Evolutionary conservation across 805 yeast genomes (phyloP), one percentile per base, ranked within the genome.

Genomic region (Nakazawaea molendinolei): DNA sequence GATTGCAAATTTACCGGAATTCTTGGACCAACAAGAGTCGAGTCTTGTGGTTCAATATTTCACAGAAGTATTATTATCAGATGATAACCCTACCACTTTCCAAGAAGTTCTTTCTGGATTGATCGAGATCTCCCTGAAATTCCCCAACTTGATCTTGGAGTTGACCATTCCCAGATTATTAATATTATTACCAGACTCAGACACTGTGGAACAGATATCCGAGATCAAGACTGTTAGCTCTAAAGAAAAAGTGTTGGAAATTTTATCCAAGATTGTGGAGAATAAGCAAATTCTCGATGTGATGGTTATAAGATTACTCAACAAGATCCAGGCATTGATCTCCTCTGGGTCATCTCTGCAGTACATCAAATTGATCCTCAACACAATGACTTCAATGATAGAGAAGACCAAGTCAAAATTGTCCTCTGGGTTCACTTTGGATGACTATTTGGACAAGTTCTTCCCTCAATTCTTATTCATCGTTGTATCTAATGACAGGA

Each of bases 41-140:
- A 70, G 75, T 20, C 57, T 84, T 35, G 61, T 84, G 5, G 72
- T 80, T 23, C 84, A 75, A 44, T 75, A 79, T 46, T 60, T 86
- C 24, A 75, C 74, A 4, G 87, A 79, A 28, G 69, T 76, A 10
- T 61, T 84, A 6, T 52, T 79, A n/a, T 56, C 57, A 4, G 76
- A 68, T 43, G 63, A 57, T 9, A 69, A 73, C 28, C 72, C 71
- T 26, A 63, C 71, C 17, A 67, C 84, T 1, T 65, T 71, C 26
- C 59, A 58, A 13, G 76, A 76, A 10, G 66, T 79, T 10, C 51
- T 81, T 17, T 67, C 60, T 8, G 78, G 86, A 0, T 55, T 87
- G 33, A 65, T 69, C 5, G 57, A 56, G 9, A 47, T 79, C 2
- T 66, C 74, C n/a, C 48, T 55, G 7, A 43, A 47, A 14, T 51